Percentiles rank a stretch among this genome's conserved stretches.
These are phyloP conservation scores for Daldinia sp. DNA, from an alignment of 2,329 filamentous ascomycete species.

Conservation along the genomic window DNA sequence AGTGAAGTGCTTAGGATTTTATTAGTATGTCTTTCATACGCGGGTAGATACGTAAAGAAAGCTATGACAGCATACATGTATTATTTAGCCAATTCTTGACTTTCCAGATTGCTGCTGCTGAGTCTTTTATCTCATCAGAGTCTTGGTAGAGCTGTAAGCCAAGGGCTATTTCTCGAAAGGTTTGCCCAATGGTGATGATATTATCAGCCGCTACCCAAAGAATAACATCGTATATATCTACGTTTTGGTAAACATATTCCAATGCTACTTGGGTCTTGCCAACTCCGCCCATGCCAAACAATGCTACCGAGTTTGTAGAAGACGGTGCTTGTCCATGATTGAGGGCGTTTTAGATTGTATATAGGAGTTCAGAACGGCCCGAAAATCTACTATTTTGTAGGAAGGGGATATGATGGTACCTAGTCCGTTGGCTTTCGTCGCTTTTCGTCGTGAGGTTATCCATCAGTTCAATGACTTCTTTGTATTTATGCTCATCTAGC, in stretches of 20 bases:
- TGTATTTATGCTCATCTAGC: slow-evolving; percentile 43
- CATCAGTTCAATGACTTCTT: slow-evolving; percentile 21
- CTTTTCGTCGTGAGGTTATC: slow-evolving; percentile 19
- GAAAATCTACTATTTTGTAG: slow-evolving; percentile 19
- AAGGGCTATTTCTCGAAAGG: not conserved
- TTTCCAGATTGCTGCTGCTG: not conserved
- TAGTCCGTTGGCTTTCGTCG: slow-evolving; percentile 25
- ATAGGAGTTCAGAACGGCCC: slow-evolving; percentile 12
- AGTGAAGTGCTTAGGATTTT: not conserved
- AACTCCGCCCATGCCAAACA: slow-evolving; percentile 51
- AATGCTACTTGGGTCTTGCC: slow-evolving; percentile 48
- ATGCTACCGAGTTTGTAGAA: slow-evolving; percentile 45
- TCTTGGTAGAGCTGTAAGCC: not conserved
- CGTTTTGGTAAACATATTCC: not conserved
- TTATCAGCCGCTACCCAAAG: not conserved
- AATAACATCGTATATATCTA: not conserved
- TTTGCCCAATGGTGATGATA: not conserved
- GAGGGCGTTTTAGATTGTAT: slow-evolving; percentile 16
- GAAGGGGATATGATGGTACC: slow-evolving; percentile 24
- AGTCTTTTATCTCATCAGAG: not conserved
- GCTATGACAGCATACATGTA: not conserved
- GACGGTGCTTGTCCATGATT: slow-evolving; percentile 5
- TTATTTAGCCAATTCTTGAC: not conserved
- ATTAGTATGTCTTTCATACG: not conserved
- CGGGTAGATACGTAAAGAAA: not conserved